Conservation (phyloP, 1,284 basidiomycete species). For the Sporisorium iseilematis-ciliati region DNA sequence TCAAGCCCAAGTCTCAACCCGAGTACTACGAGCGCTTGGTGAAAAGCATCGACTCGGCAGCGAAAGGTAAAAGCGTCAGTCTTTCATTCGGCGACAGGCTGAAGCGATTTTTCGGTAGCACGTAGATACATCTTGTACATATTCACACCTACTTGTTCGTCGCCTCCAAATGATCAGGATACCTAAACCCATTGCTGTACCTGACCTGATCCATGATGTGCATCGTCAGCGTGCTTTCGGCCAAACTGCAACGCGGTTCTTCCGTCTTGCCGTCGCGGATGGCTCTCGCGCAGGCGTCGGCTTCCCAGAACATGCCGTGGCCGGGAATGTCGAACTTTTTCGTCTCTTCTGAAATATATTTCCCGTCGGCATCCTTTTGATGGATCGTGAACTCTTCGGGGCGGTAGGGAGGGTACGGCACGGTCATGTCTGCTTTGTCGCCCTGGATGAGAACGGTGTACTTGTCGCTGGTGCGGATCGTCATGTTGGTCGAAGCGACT, state of each 20-base stretch:
- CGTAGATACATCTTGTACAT: constrained; percentile 1
- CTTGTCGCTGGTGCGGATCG: constrained; percentile 13
- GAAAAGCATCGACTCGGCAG: constrained; percentile 45
- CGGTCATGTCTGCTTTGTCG: constrained; percentile 72
- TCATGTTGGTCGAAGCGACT: constrained; percentile 46
- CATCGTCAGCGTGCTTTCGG: constrained; percentile 46
- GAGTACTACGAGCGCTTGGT: constrained; percentile 60
- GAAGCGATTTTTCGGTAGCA: constrained; percentile 55
- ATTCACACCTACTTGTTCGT: not conserved
- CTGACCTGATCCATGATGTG: constrained; percentile 59
- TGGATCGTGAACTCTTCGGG: constrained; percentile 49
- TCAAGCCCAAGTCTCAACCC: constrained; percentile 57
- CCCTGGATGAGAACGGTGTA: constrained; percentile 54
- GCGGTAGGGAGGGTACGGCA: constrained; percentile 77
- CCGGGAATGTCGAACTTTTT: constrained; percentile 76
- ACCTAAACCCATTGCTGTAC: constrained; percentile 26
- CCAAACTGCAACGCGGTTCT: constrained; percentile 79
- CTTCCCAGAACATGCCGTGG: constrained; percentile 71
- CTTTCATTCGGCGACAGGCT: constrained; percentile 42
- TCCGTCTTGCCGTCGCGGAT: constrained; percentile 81
- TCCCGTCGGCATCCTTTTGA: constrained; percentile 49
- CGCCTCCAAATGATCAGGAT: constrained; percentile 45
- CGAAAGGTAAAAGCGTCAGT: constrained; percentile 45
- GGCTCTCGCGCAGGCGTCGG: constrained; percentile 85
- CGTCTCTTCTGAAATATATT: constrained; percentile 38